These are phyloP conservation scores for Wickerhamomyces strasburgensis DNA, from an alignment of 805 yeast genomes.

Conservation along the genomic window DNA sequence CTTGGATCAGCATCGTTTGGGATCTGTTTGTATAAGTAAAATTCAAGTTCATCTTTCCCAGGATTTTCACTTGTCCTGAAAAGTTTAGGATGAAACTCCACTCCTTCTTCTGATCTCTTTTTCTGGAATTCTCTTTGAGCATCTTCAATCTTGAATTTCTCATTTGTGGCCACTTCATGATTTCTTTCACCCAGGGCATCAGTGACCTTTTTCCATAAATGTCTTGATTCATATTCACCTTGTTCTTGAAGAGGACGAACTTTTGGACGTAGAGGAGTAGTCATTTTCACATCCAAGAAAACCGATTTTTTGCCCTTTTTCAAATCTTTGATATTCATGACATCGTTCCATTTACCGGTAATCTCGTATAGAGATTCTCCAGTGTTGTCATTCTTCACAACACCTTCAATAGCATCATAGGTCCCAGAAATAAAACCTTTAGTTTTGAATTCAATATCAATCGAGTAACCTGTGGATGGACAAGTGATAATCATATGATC, in stretches of 20 bases:
- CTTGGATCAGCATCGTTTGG: slow-evolving; percentile 47
- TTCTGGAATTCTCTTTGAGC: slow-evolving; percentile 74
- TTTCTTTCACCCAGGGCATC: slow-evolving; percentile 76
- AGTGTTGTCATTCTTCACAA: slow-evolving; percentile 42
- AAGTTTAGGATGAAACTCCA: slow-evolving; percentile 73
- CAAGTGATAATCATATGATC: slow-evolving; percentile 82
- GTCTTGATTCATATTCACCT: slow-evolving; percentile 74
- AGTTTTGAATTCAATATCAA: slow-evolving; percentile 89
- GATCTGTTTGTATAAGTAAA: slow-evolving; percentile 58
- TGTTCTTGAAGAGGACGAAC: slow-evolving; percentile 81
- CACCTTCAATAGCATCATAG: slow-evolving; percentile 84
- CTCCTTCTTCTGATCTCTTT: slow-evolving; percentile 71
- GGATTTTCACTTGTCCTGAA: slow-evolving; percentile 48
- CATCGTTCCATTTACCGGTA: slow-evolving; percentile 91
- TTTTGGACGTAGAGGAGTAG: slow-evolving; percentile 52
- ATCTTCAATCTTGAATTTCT: slow-evolving; percentile 82
- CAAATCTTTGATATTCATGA: slow-evolving; percentile 61
- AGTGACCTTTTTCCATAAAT: slow-evolving; percentile 77
- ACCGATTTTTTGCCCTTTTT: slow-evolving; percentile 43
- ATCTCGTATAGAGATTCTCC: slow-evolving; percentile 60
- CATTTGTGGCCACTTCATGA: slow-evolving; percentile 82
- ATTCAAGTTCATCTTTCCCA: slow-evolving; percentile 48
- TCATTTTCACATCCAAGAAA: slow-evolving; percentile 57
- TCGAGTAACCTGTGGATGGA: slow-evolving; percentile 49
- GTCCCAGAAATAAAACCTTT: slow-evolving; percentile 93